Evolutionary conservation across 2,329 filamentous ascomycete genomes (phyloP), one percentile per base, ranked within the genome.

Genomic region (Fusarium hainanense): DNA sequence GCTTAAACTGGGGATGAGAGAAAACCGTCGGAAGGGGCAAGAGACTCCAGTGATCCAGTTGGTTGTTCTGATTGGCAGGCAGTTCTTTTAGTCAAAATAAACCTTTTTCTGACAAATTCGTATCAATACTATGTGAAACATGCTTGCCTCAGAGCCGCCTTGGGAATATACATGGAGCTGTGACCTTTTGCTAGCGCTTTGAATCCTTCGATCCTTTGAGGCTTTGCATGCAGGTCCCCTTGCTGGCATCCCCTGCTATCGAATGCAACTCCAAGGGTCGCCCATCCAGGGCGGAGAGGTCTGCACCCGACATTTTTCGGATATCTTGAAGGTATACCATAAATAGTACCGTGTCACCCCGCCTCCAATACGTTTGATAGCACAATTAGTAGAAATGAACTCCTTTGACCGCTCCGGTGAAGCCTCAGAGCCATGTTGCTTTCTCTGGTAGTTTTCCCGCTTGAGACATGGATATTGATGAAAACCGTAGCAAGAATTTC

Each of bases 401-500:
- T 11, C 3, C 7, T 7, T n/a, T 9, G 2, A n/a, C 18, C 2
- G 9, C 34, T 7, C 2, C 34, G 0, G 18, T 11, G 18, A 37
- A n/a, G 34, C 34, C 18, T 37, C 9, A 1, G 18, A 37, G 4
- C 4, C 5, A 6, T 18, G 34, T 37, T 37, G 16, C 10, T 37
- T 11, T 37, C 9, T n/a, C 34, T 37, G 34, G 18, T n/a, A 11
- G 34, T 12, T 11, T n/a, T 4, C 18, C 9, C 10, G 18, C 16
- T n/a, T 37, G 0, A 6, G 10, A 37, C 10, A n/a, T 37, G 34
- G 6, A 11, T n/a, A 11, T 37, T n/a, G 6, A 11, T n/a, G 34
- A n/a, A 37, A n/a, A n/a, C 6, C 2, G 3, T 7, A 37, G 34
- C 3, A n/a, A 10, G 10, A 12, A n/a, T 1, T n/a, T n/a, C 9